A percentile compares a stretch with the other conserved stretches of the same genome.
phyloP scores from a whole-genome alignment of 2,329 filamentous ascomycete genomes.

The Camptophora hylomeconis region DNA sequence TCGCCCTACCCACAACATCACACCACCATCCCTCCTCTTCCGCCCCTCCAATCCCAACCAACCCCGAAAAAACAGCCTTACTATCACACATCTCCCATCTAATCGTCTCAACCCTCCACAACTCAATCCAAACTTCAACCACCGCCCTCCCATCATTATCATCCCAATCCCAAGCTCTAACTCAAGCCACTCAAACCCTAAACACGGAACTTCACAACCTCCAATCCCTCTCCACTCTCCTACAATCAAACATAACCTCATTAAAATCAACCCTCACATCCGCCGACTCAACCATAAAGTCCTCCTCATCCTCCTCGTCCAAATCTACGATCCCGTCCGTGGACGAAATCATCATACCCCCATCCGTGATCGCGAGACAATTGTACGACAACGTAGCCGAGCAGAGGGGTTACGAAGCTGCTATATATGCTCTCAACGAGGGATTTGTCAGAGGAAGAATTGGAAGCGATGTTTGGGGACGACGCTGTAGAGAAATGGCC shows the following conservation, averaged over 20 bases:
- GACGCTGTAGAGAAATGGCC: constrained; percentile 32
- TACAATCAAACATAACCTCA: constrained; percentile 66
- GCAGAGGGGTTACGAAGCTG: constrained; percentile 73
- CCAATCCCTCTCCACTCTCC: constrained; percentile 53
- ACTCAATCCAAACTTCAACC: constrained; percentile 57
- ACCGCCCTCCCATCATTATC: constrained; percentile 61
- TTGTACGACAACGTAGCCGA: constrained; percentile 82
- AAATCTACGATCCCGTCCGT: constrained; percentile 51
- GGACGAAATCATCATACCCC: constrained; percentile 84
- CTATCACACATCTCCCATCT: constrained; percentile 61
- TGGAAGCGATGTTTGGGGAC: constrained; percentile 33
- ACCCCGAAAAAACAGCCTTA: constrained; percentile 87
- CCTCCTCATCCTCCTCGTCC: constrained; percentile 49
- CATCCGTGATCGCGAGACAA: constrained; percentile 85
- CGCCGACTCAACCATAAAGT: constrained; percentile 65
- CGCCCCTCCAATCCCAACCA: constrained; percentile 74
- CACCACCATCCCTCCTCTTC: constrained; percentile 33
- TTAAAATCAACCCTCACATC: constrained; percentile 63
- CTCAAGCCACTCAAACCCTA: constrained; percentile 53
- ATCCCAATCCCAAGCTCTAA: constrained; percentile 68
- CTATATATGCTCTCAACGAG: constrained; percentile 53
- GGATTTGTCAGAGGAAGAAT: constrained; percentile 33
- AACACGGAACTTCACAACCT: constrained; percentile 63
- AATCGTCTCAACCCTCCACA: constrained; percentile 55
- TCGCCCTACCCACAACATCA: constrained; percentile 36